Conservation (phyloP, 176 grass and related monocot genomes). For the Thalia dealbata region DNA sequence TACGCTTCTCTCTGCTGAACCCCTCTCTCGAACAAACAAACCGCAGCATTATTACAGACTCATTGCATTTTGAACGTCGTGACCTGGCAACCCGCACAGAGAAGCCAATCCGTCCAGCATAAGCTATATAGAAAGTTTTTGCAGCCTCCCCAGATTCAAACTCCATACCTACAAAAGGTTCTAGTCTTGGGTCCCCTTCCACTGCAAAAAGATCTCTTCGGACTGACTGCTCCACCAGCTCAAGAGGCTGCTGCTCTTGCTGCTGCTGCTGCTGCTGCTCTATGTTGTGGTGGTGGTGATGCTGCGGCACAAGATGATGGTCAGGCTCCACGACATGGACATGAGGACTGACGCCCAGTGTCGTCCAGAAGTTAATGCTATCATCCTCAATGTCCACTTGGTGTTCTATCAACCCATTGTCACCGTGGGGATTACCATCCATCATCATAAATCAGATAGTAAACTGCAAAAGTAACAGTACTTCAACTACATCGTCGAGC, state of each 20-base stretch:
- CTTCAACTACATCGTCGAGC: background rate
- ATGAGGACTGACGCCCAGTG: slow-evolving; percentile 69
- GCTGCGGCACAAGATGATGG: slow-evolving; percentile 11
- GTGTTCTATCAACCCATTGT: slow-evolving; percentile 45
- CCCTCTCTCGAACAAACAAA: slow-evolving; percentile 89
- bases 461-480: background rate
- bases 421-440: slow-evolving; percentile 32
- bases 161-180: slow-evolving; percentile 84
- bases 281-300: slow-evolving; percentile 34
- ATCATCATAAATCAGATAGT: slow-evolving; percentile 32
- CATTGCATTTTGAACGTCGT: slow-evolving; percentile 65
- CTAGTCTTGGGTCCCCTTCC: slow-evolving; percentile 41
- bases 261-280: slow-evolving; percentile 23
- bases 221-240: slow-evolving; percentile 27
- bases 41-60: slow-evolving; percentile 85
- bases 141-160: slow-evolving; percentile 85
- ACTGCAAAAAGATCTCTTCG: slow-evolving; percentile 58
- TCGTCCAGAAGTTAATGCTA: slow-evolving; percentile 93
- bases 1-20: slow-evolving; percentile 60
- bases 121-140: slow-evolving; percentile 94
- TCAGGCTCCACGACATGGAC: slow-evolving; percentile 42
- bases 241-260: slow-evolving; percentile 7
- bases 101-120: slow-evolving; percentile 71
- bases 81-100: slow-evolving; percentile 70
- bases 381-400: slow-evolving; percentile 87